These are phyloP conservation scores for Asterionellopsis glacialis DNA, from an alignment of 108 stramenopile genomes.

Conservation along the genomic window DNA sequence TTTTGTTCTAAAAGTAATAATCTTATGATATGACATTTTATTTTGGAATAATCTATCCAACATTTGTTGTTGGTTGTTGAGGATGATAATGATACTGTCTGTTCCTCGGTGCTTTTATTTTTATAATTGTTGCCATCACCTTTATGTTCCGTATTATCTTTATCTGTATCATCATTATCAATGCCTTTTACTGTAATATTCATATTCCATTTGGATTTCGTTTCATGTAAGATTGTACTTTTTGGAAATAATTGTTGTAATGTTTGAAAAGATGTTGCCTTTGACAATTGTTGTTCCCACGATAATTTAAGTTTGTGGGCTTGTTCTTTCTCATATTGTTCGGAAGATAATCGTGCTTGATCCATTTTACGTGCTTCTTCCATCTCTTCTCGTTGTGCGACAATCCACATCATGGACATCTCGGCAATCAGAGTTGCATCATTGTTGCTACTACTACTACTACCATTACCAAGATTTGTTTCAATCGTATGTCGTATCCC, in stretches of 20 bases:
- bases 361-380: conserved; percentile 55
- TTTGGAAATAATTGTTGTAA: no score
- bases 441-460: no score
- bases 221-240: no score
- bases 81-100: no score
- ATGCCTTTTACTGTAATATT: no score
- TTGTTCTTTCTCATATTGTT: conserved; percentile 30
- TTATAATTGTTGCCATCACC: no score
- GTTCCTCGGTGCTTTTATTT: no score
- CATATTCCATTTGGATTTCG: no score
- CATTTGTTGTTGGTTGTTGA: no score
- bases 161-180: no score
- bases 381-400: conserved; percentile 55
- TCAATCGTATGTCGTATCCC: conserved; percentile 9
- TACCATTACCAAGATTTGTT: not conserved
- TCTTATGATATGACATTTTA: conserved; percentile 3
- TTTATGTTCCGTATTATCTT: no score
- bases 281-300: not conserved
- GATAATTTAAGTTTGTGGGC: conserved; percentile 2
- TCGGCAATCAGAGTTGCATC: conserved; percentile 16
- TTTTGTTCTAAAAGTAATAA: conserved; percentile 45
- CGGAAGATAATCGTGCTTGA: conserved; percentile 43
- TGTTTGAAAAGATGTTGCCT: no score
- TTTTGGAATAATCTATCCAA: not conserved
- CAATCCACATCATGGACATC: conserved; percentile 58